These are phyloP conservation scores for Debaryomycetaceae sp. DNA, from an alignment of 1,139 yeast genomes.

Conservation along the genomic window DNA sequence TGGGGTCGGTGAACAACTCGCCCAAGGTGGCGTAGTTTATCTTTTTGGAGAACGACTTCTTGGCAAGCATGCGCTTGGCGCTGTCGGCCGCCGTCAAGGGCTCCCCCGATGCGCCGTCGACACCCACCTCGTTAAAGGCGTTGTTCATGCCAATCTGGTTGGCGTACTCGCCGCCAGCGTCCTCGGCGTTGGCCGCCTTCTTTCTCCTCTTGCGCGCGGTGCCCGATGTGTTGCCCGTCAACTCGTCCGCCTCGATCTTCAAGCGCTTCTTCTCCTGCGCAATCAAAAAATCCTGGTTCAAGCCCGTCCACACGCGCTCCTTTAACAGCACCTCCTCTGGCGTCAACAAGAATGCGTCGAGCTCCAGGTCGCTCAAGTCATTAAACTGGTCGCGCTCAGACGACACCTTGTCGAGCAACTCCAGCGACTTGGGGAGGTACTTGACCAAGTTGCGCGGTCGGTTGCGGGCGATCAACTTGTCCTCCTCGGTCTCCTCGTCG, in stretches of 20 bases:
- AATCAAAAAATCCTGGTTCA: constrained; percentile 78
- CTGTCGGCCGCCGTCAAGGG: constrained; percentile 62
- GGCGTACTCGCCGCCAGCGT: constrained; percentile 15
- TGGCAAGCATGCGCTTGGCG: constrained; percentile 65
- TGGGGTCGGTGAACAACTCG: constrained; percentile 41
- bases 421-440: constrained; percentile 51
- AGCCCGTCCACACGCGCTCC: constrained; percentile 82
- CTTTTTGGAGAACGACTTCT: constrained; percentile 75
- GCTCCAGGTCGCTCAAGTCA: constrained; percentile 81
- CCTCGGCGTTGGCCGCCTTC: constrained; percentile 14
- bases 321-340: constrained; percentile 66
- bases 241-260: constrained; percentile 80
- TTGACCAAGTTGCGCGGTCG: constrained; percentile 52
- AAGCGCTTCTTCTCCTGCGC: constrained; percentile 83
- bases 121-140: constrained; percentile 34
- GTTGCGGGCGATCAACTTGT: constrained; percentile 25
- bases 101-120: constrained; percentile 44
- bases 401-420: constrained; percentile 47
- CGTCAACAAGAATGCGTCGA: constrained; percentile 53
- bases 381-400: constrained; percentile 62
- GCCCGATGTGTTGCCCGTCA: constrained; percentile 68
- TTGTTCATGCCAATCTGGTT: constrained; percentile 31
- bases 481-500: constrained; percentile 15
- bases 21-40: constrained; percentile 80
- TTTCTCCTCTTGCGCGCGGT: constrained; percentile 36